Percentiles rank a stretch among this genome's conserved stretches.
These are phyloP conservation scores for Sporothrix variecibatus DNA, from an alignment of 2,329 filamentous ascomycete species.

Conservation along the genomic window DNA sequence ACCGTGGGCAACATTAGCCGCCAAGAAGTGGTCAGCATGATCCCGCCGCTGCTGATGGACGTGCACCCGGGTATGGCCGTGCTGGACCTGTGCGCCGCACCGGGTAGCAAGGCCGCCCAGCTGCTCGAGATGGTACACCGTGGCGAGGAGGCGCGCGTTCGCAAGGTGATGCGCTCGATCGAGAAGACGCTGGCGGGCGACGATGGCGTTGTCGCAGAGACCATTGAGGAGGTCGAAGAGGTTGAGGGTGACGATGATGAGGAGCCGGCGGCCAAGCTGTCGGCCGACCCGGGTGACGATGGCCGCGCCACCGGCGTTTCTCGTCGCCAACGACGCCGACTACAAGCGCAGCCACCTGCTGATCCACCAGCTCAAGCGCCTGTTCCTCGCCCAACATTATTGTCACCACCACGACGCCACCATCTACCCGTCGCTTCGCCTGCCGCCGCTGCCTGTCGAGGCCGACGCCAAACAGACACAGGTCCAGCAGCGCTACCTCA, in stretches of 20 bases:
- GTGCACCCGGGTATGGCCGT: slow-evolving; percentile 89
- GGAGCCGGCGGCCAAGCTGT: slow-evolving; percentile 49
- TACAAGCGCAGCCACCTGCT: slow-evolving; percentile 97
- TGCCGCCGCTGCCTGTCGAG: slow-evolving; percentile 57
- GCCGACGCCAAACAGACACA: slow-evolving; percentile 42
- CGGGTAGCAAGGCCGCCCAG: slow-evolving; percentile 95
- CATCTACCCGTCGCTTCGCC: slow-evolving; percentile 86
- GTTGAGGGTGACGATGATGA: slow-evolving; percentile 41
- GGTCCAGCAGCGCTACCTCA: slow-evolving; percentile 63
- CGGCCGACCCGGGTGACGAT: slow-evolving; percentile 67
- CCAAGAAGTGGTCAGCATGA: slow-evolving; percentile 99
- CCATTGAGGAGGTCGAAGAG: slow-evolving; percentile 42
- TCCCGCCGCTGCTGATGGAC: slow-evolving; percentile 91
- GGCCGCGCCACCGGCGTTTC: slow-evolving; percentile 88
- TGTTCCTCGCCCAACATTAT: slow-evolving; percentile 97
- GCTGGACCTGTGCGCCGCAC: slow-evolving; percentile 92
- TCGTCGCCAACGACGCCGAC: slow-evolving; percentile 95
- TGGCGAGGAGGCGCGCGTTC: slow-evolving; percentile 85
- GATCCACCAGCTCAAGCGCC: slow-evolving; percentile 94
- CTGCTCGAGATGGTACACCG: slow-evolving; percentile 90
- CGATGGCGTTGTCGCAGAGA: slow-evolving; percentile 1
- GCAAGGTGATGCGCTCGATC: slow-evolving; percentile 64
- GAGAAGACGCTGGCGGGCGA: slow-evolving; percentile 54
- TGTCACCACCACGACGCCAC: slow-evolving; percentile 96
- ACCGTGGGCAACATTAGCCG: slow-evolving; percentile 96